Percentiles rank a stretch among this genome's conserved stretches.
phyloP scores from a whole-genome alignment of 805 yeast species.

The Hanseniaspora thailandica region DNA sequence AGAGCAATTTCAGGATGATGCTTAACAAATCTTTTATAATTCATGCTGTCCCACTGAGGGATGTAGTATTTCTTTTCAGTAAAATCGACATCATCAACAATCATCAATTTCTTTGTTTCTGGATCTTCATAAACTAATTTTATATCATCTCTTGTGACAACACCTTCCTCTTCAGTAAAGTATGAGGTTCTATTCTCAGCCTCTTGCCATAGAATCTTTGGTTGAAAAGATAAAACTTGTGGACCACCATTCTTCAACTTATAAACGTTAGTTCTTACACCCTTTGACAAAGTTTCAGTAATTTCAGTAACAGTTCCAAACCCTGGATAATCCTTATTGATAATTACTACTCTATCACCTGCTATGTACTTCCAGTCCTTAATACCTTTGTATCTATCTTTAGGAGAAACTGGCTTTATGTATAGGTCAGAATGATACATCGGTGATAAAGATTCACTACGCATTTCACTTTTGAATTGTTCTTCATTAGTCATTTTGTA shows the following conservation, averaged over 20 bases:
- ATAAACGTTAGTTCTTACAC: slow-evolving; percentile 49
- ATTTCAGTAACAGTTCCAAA: slow-evolving; percentile 47
- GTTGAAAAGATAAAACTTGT: slow-evolving; percentile 50
- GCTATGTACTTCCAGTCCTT: slow-evolving; percentile 51
- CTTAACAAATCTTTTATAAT: slow-evolving; percentile 68
- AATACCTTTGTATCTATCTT: slow-evolving; percentile 31
- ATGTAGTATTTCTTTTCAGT: slow-evolving; percentile 58
- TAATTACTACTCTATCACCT: slow-evolving; percentile 68
- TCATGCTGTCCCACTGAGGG: slow-evolving; percentile 53
- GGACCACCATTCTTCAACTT: slow-evolving; percentile 59
- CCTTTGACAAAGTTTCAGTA: slow-evolving; percentile 31
- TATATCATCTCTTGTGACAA: slow-evolving; percentile 48
- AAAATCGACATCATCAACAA: slow-evolving; percentile 60
- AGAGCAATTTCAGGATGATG: slow-evolving; percentile 50
- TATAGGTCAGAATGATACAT: no score
- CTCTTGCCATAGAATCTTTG: slow-evolving; percentile 59
- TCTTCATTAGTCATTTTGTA: no score
- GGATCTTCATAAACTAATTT: slow-evolving; percentile 72
- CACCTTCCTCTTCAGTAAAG: slow-evolving; percentile 55
- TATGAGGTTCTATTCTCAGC: slow-evolving; percentile 50
- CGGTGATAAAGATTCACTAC: no score
- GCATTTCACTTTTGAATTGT: no score
- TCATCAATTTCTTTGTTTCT: slow-evolving; percentile 56
- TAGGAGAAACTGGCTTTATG: slow-evolving; percentile 27
- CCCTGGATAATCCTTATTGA: slow-evolving; percentile 46